These are phyloP conservation scores for Perilla frutescens DNA, from an alignment of 257 asterid species.

Conservation along the genomic window DNA sequence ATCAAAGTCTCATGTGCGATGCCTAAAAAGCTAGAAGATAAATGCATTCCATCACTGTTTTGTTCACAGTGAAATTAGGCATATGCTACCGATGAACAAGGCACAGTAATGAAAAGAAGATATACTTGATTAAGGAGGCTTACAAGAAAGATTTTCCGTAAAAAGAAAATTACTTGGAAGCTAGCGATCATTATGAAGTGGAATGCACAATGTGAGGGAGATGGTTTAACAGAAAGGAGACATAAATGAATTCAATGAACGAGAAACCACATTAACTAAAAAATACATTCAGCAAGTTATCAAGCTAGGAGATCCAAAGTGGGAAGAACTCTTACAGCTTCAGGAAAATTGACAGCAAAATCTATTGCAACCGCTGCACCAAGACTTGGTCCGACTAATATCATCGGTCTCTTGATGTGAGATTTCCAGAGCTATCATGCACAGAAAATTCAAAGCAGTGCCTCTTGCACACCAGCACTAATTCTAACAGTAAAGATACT, in stretches of 20 bases:
- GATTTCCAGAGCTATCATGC: slow-evolving; percentile 69
- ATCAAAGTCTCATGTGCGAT: too few relatives aligned
- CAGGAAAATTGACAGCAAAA: slow-evolving; percentile 77
- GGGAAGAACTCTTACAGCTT: slow-evolving; percentile 58
- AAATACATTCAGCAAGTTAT: not conserved
- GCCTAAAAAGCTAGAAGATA: too few relatives aligned
- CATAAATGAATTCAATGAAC: not conserved
- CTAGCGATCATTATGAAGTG: not conserved
- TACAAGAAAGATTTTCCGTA: not conserved
- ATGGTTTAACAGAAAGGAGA: not conserved
- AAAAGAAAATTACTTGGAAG: not conserved
- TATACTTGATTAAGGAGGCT: too few relatives aligned
- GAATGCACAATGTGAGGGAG: too few relatives aligned
- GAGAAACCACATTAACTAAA: not conserved
- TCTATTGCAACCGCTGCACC: slow-evolving; percentile 89
- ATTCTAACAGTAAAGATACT: not conserved
- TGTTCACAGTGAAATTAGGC: not conserved
- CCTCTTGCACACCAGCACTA: not conserved
- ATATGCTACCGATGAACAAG: not conserved
- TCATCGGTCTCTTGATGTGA: slow-evolving; percentile 76
- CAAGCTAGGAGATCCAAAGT: not conserved
- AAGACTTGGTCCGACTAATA: slow-evolving; percentile 86
- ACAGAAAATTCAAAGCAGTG: slow-evolving; percentile 4
- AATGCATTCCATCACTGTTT: not conserved
- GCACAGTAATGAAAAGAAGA: not conserved